These are phyloP conservation scores for Jaltomata sinuosa DNA, from an alignment of 257 asterid species.

Conservation along the genomic window DNA sequence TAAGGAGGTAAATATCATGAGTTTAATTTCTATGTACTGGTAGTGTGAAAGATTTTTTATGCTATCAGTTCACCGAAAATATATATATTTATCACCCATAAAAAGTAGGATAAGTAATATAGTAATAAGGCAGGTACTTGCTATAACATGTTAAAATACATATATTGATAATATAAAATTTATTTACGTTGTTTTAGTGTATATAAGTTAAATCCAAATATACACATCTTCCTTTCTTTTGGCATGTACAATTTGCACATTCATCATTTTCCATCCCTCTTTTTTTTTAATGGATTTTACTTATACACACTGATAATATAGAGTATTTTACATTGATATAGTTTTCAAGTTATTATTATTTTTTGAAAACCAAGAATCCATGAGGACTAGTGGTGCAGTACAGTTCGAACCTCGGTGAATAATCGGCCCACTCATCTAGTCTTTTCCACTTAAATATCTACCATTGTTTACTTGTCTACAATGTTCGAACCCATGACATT, in stretches of 20 bases:
- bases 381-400: not conserved
- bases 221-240: no score
- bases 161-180: not conserved
- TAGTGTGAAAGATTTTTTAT: fast-evolving
- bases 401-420: not conserved
- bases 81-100: no score
- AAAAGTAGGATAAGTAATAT: not conserved
- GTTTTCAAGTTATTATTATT: not conserved
- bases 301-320: not conserved
- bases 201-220: no score
- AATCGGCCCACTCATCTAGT: fast-evolving
- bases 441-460: not conserved
- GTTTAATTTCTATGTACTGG: not conserved
- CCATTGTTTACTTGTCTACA: not conserved
- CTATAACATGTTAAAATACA: not conserved
- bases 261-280: no score
- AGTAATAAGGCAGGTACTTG: not conserved
- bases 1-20: constrained; percentile 53
- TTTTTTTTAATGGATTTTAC: not conserved
- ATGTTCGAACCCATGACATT: no score
- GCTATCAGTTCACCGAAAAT: not conserved
- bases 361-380: not conserved
- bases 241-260: no score
- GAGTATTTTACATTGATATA: not conserved
- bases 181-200: no score